These are phyloP conservation scores for Citrus sinensis DNA, from an alignment of 345 rosid species.

Conservation along the genomic window DVS_A1.0 CM039162.1:5388001-5388500, in stretches of 20 bases:
- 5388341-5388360: neutral
- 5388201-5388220: constrained; percentile 98
- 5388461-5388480: neutral
- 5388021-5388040: constrained; percentile 95
- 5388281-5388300: constrained; percentile 55
- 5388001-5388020: constrained; percentile 84
- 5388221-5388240: constrained; percentile 85
- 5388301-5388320: neutral
- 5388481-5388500: neutral
- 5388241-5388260: constrained; percentile 89
- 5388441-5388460: neutral
- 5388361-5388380: neutral
- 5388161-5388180: constrained; percentile 94
- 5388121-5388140: neutral
- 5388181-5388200: constrained; percentile 94
- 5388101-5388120: neutral
- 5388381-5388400: neutral
- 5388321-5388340: neutral
- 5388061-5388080: constrained; percentile 31
- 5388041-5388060: constrained; percentile 91
- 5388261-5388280: constrained; percentile 98
- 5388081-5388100: neutral
- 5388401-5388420: neutral
- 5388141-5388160: neutral
- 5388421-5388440: neutral